These are phyloP conservation scores for Xylariaceae sp. DNA, from an alignment of 2,329 filamentous ascomycete species.

Conservation along the genomic window DNA sequence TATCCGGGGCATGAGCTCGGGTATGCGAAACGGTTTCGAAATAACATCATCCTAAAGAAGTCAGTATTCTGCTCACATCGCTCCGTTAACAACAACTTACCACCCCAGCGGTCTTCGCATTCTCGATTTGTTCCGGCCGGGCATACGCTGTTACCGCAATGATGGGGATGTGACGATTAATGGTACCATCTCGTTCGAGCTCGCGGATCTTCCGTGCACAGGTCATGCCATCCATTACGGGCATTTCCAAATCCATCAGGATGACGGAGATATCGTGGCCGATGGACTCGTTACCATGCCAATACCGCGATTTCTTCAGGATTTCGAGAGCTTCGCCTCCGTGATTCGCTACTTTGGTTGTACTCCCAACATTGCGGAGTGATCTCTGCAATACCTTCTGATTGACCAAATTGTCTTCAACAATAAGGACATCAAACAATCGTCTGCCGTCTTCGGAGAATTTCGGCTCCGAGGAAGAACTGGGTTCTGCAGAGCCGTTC, in stretches of 20 bases:
- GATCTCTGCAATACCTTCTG: conserved; percentile 59
- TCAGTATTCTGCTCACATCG: conserved; percentile 18
- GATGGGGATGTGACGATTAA: conserved; percentile 65
- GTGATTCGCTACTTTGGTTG: conserved; percentile 59
- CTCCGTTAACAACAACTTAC: conserved; percentile 38
- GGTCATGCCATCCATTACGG: conserved; percentile 74
- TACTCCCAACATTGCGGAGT: conserved; percentile 55
- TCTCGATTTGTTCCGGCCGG: conserved; percentile 65
- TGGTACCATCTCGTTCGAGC: conserved; percentile 56
- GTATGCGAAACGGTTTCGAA: conserved; percentile 73
- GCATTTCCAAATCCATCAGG: conserved; percentile 80
- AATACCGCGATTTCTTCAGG: conserved; percentile 51
- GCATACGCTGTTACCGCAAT: conserved; percentile 83
- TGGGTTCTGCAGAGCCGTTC: conserved; percentile 12
- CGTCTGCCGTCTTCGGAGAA: conserved; percentile 32
- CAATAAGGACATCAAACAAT: conserved; percentile 54
- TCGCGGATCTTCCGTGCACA: conserved; percentile 65
- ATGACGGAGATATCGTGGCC: conserved; percentile 59
- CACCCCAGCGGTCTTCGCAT: conserved; percentile 67
- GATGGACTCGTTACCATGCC: conserved; percentile 43
- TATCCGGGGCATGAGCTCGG: conserved; percentile 64
- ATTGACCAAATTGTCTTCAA: conserved; percentile 65
- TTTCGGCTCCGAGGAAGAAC: conserved; percentile 21
- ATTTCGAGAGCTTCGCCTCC: conserved; percentile 57
- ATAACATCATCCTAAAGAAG: conserved; percentile 63